phyloP scores from a whole-genome alignment of 306 rosid species.

The Sechiopsis laciniata region DNA sequence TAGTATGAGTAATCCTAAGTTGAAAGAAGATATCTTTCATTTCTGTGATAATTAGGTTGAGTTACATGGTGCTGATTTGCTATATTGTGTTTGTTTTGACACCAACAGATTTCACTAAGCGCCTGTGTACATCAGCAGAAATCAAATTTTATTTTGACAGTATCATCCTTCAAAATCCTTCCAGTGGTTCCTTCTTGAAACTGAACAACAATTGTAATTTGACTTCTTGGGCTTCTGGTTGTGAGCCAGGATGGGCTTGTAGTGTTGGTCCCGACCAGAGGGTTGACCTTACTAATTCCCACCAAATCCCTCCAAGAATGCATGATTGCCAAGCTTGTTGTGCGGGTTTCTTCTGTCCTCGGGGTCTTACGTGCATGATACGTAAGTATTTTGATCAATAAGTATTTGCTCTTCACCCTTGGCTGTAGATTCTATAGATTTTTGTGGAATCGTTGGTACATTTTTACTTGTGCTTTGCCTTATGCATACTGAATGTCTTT shows the following conservation, averaged over 20 bases:
- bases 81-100: conserved; percentile 28
- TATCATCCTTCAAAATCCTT: conserved; percentile 44
- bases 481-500: conserved; percentile 5
- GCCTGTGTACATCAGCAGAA: conserved; percentile 86
- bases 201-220: conserved; percentile 87
- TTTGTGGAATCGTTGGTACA: neutral
- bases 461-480: neutral
- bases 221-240: conserved; percentile 62
- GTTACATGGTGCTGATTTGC: neutral
- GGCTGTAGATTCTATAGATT: neutral
- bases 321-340: conserved; percentile 72
- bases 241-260: conserved; percentile 99
- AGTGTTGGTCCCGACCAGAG: conserved; percentile 41
- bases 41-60: neutral
- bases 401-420: neutral
- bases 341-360: conserved; percentile 94
- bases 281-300: conserved; percentile 52
- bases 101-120: conserved; percentile 61
- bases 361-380: conserved; percentile 92
- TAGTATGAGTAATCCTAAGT: conserved; percentile 43
- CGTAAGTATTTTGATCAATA: conserved; percentile 49
- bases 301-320: conserved; percentile 71
- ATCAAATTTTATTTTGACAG: conserved; percentile 55
- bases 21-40: conserved; percentile 12
- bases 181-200: conserved; percentile 50